A percentile compares a stretch with the other conserved stretches of the same genome.
phyloP scores from a whole-genome alignment of 169 alveolate genomes.

The Plasmodium gallinaceum region DNA sequence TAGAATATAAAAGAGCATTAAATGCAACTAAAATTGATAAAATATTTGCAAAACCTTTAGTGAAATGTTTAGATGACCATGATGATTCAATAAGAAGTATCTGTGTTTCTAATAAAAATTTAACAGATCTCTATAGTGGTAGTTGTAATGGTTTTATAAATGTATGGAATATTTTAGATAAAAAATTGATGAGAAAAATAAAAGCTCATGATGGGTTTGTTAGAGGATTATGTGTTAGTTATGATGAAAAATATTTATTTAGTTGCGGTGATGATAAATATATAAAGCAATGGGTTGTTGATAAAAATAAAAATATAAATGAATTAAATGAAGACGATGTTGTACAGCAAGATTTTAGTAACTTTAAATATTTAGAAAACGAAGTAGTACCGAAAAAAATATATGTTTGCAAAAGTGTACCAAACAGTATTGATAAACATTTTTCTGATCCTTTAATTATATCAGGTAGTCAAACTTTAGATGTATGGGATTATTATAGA shows the following conservation, averaged over 20 bases:
- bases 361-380: slow-evolving; percentile 15
- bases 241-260: slow-evolving; percentile 84
- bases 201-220: slow-evolving; percentile 96
- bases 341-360: slow-evolving; percentile 12
- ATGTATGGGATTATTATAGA: slow-evolving; percentile 84
- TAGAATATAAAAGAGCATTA: slow-evolving; percentile 97
- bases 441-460: slow-evolving; percentile 89
- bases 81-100: slow-evolving; percentile 95
- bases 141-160: slow-evolving; percentile 96
- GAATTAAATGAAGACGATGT: slow-evolving; percentile 71
- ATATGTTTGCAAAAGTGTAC: slow-evolving; percentile 71
- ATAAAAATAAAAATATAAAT: slow-evolving; percentile 75
- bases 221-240: slow-evolving; percentile 90
- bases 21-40: slow-evolving; percentile 97
- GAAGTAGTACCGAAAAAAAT: slow-evolving; percentile 57
- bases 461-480: slow-evolving; percentile 90
- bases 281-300: slow-evolving; percentile 84
- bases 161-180: slow-evolving; percentile 94
- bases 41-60: slow-evolving; percentile 97
- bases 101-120: slow-evolving; percentile 28
- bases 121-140: slow-evolving; percentile 93
- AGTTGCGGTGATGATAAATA: slow-evolving; percentile 96
- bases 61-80: slow-evolving; percentile 96
- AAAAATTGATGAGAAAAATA: slow-evolving; percentile 88
- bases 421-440: slow-evolving; percentile 92